Percentiles rank a stretch among this genome's conserved stretches.
Conservation (phyloP, 805 yeast species). For the Kuraishia floccosa region DNA sequence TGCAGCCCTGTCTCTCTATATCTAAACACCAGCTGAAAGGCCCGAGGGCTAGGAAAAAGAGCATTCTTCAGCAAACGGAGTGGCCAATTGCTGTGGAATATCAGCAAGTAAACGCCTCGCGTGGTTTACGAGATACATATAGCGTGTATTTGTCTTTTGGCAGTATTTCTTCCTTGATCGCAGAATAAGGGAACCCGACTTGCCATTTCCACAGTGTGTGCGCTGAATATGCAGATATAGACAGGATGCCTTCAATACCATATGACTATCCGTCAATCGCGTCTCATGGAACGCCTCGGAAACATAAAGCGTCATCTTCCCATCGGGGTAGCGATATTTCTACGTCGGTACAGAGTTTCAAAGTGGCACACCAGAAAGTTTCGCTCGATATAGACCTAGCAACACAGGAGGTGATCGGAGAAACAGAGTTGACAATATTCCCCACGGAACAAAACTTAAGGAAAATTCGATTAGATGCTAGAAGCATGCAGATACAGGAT, state of each 20-base stretch:
- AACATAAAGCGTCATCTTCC: slow-evolving; percentile 11
- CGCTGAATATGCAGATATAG: too few species aligned
- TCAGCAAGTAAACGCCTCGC: too few species aligned
- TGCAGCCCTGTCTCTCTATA: too few species aligned
- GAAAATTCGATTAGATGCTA: slow-evolving; percentile 63
- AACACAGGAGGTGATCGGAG: slow-evolving; percentile 48
- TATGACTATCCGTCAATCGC: slow-evolving; percentile 10
- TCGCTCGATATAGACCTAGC: slow-evolving; percentile 69
- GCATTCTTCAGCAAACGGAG: too few species aligned
- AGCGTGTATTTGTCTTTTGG: too few species aligned
- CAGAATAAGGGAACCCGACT: too few species aligned
- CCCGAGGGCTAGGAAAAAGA: too few species aligned
- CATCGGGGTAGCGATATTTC: slow-evolving; percentile 14
- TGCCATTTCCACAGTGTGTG: too few species aligned
- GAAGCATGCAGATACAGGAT: slow-evolving; percentile 55
- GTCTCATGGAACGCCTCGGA: slow-evolving; percentile 14
- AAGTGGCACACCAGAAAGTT: slow-evolving; percentile 78
- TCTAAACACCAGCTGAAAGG: too few species aligned
- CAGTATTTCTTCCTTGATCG: too few species aligned
- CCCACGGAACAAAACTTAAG: slow-evolving; percentile 55
- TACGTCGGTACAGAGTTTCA: slow-evolving; percentile 33
- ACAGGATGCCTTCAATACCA: not conserved
- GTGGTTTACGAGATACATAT: too few species aligned
- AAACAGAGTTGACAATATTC: slow-evolving; percentile 71
- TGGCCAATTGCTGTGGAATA: too few species aligned